Evolutionary conservation across 306 rosid species (phyloP), one percentile per base, ranked within the genome.

Genomic region (Mucuna pruriens): DNA sequence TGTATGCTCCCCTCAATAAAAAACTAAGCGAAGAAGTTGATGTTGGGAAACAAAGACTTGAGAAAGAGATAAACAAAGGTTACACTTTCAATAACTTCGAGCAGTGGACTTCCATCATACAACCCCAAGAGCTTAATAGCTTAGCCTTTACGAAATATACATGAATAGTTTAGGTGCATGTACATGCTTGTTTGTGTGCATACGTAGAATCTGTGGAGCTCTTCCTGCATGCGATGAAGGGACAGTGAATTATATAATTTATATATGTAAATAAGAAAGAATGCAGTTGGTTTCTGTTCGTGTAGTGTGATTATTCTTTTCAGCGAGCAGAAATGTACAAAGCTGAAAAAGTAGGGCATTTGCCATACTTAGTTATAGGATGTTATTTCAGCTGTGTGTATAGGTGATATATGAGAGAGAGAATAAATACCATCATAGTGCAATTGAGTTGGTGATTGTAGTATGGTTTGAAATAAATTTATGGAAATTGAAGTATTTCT

Each of bases 111-210:
- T 82, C 87, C 9, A 51, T 80, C 45, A 61, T 42, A 72, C 83
- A 82, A 71, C 83, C 86, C 78, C 89, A 84, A 74, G 88, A 86
- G 85, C 74, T 84, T 23, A 77, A 75, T 77, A 73, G 87, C 71
- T 57, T 82, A 46, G 86, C 54, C 78, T 84, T 76, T n/a, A 55
- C 60, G 36, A 81, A 73, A 77, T 73, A 73, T 75, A 46, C 81
- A 36, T 68, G 46, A 78, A 78, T 15, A 65, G n/a, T 45, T 38
- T 19, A 46, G 29, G 42, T 75, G 67, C n/a, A 12, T 52, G 71
- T 52, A 61, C 52, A 64, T 44, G 61, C 5, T 60, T 66, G 54
- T 54, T 63, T 71, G 13, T 68, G 70, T 63, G 39, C 26, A 63
- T 48, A 66, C 74, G 81, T 63, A 36, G 77, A 75, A 82, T 54